These are phyloP conservation scores for Ustilago trichophora DNA, from an alignment of 1,284 basidiomycete genomes.

Conservation along the genomic window DNA sequence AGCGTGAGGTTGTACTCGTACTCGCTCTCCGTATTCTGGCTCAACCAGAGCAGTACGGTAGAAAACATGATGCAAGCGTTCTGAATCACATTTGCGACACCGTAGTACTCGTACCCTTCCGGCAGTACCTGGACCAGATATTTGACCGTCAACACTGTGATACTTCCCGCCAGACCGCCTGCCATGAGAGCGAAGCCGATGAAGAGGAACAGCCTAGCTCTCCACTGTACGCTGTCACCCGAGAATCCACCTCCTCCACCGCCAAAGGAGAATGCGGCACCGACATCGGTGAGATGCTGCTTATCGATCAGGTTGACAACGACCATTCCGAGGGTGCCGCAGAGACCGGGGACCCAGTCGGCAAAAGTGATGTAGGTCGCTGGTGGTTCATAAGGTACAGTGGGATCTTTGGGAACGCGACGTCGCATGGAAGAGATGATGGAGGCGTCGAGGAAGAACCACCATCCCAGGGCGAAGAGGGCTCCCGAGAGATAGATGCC, in stretches of 20 bases:
- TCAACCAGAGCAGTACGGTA: conserved; percentile 83
- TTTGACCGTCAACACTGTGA: conserved; percentile 89
- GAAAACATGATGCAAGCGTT: conserved; percentile 92
- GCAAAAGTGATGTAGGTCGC: conserved; percentile 88
- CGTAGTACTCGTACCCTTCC: conserved; percentile 85
- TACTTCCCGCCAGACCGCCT: conserved; percentile 89
- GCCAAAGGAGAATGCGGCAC: conserved; percentile 52
- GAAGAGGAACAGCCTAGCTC: conserved; percentile 87
- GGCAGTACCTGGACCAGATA: conserved; percentile 81
- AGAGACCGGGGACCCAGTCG: conserved; percentile 95
- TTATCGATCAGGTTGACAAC: conserved; percentile 95
- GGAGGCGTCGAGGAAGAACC: conserved; percentile 94
- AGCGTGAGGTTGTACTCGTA: conserved; percentile 88
- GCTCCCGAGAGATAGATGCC: conserved; percentile 92
- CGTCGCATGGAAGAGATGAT: conserved; percentile 76
- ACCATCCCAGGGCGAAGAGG: conserved; percentile 89
- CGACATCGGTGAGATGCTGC: conserved; percentile 76
- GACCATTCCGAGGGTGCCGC: conserved; percentile 90
- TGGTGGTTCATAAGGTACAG: conserved; percentile 75
- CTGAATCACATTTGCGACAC: conserved; percentile 91
- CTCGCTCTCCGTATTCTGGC: conserved; percentile 80
- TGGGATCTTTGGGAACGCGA: conserved; percentile 74
- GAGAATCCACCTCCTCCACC: conserved; percentile 70
- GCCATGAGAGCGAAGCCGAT: conserved; percentile 97
- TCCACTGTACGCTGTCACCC: conserved; percentile 78